Base-by-base conservation (phyloP, 2,329 filamentous ascomycete species). In the Epichloe elymi region DNA sequence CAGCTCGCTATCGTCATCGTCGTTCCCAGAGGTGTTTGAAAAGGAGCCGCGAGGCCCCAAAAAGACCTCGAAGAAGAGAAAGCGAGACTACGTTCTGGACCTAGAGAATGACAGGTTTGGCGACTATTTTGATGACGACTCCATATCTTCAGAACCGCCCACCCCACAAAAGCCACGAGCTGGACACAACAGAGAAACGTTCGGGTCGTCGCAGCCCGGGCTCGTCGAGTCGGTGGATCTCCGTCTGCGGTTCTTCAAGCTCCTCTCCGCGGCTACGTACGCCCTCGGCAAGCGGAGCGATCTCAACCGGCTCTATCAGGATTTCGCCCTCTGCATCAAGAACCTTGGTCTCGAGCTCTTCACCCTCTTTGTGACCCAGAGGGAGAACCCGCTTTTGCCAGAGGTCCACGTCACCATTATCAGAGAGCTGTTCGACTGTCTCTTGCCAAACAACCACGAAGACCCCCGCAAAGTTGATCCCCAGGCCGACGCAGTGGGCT, bases 11-110 rank as follows among this genome's bases (percentile, higher is more conserved):
- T 71, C 70, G 3, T 63, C 74, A 40, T 74, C 70, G 1, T 70
- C 78, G 7, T 88, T 81, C 59, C 72, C 71, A 3, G 81, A 87
- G 59, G 69, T 90, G 4, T 91, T 86, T 67, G 71, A 75, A 20
- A 78, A 79, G 49, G 86, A 90, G 69, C 55, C 65, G 59, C 46
- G 72, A 67, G 55, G 67, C 58, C 55, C 70, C 59, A 60, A 57
- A 44, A 68, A 67, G 49, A 60, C 65, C 23, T 64, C 64, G 17
- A 74, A 69, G 53, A 79, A 79, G 57, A 67, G 76, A 19, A 79
- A 78, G 56, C 65, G 72, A 36, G 66, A 67, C 3, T 57, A 65
- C 20, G 65, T 65, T 30, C 67, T 82, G 8, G 77, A 84, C 51
- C 63, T 83, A 6, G 76, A 82, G 14, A 78, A 81, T 30, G 73